Evolutionary conservation across 192 early-diverging fungal genomes (phyloP).

Genomic region (Linnemannia exigua): DNA sequence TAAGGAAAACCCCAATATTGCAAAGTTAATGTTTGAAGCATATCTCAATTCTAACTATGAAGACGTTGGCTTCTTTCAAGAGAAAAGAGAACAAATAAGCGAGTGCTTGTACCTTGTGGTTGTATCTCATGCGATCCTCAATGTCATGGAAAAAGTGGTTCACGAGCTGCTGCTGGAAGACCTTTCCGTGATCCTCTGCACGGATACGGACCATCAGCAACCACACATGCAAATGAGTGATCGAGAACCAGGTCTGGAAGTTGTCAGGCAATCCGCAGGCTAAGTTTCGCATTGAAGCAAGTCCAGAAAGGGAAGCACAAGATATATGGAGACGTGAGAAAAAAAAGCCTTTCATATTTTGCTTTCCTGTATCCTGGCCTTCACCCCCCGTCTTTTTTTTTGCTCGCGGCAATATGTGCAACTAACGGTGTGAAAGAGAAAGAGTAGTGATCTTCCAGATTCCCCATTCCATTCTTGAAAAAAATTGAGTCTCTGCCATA

Average conservation of each 20-base stretch:
- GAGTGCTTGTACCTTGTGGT: slow-evolving; percentile 72
- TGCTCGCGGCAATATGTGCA: neutral
- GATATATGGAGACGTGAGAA: neutral
- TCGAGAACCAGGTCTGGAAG: slow-evolving; percentile 95
- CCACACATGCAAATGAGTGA: slow-evolving; percentile 95
- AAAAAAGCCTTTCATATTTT: neutral
- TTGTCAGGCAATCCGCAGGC: slow-evolving; percentile 82
- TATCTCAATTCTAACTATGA: too few relatives aligned
- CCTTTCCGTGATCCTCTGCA: slow-evolving; percentile 77
- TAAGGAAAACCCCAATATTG: slow-evolving; percentile 11
- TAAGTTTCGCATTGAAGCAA: slow-evolving; percentile 20
- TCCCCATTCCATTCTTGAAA: too few relatives aligned
- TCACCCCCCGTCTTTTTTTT: neutral
- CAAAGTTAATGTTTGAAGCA: too few relatives aligned
- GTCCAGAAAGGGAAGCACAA: neutral
- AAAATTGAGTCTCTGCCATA: too few relatives aligned
- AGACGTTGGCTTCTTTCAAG: too few relatives aligned
- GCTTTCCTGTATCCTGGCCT: too few relatives aligned
- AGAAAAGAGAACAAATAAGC: neutral
- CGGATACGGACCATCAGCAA: slow-evolving; percentile 90
- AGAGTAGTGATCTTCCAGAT: neutral
- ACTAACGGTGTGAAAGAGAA: neutral
- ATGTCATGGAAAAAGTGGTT: slow-evolving; percentile 91
- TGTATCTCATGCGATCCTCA: slow-evolving; percentile 83
- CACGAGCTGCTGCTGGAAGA: slow-evolving; percentile 90